A percentile compares a stretch with the other conserved stretches of the same genome.
These are phyloP conservation scores for Mucuna pruriens DNA, from an alignment of 306 rosid genomes.

Conservation along the genomic window DNA sequence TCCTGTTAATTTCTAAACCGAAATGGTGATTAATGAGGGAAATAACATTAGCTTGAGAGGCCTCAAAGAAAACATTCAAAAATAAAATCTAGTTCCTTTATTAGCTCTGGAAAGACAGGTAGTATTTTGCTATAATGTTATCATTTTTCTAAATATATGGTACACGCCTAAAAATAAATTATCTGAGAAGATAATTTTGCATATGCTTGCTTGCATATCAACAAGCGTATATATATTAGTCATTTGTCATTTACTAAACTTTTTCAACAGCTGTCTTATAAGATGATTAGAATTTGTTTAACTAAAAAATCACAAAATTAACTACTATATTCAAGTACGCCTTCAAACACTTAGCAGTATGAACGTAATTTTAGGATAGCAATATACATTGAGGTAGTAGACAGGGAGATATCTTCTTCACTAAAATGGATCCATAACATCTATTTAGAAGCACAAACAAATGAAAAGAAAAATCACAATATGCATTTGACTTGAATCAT, in stretches of 20 bases:
- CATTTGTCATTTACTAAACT: neutral
- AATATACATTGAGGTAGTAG: neutral
- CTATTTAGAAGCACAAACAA: neutral
- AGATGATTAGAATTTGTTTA: neutral
- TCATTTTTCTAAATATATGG: neutral
- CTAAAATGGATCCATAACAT: neutral
- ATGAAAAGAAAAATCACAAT: neutral
- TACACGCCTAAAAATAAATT: too few species aligned
- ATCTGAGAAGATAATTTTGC: neutral
- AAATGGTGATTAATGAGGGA: neutral
- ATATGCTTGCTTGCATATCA: neutral
- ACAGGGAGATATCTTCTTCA: neutral
- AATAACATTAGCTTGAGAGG: neutral
- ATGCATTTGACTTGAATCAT: neutral
- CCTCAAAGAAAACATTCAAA: neutral
- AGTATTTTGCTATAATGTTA: slow-evolving; percentile 2
- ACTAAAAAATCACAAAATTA: neutral
- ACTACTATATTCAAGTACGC: neutral
- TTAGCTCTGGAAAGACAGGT: neutral
- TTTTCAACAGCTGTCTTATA: neutral
- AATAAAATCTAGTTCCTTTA: neutral
- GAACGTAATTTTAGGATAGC: neutral
- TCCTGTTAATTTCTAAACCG: neutral
- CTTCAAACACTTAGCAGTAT: neutral
- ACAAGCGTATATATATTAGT: neutral